Evolutionary conservation across 495 filamentous ascomycete species (phyloP), one percentile per base, ranked within the genome.

Genomic region (Penicillium riverlandense): DNA sequence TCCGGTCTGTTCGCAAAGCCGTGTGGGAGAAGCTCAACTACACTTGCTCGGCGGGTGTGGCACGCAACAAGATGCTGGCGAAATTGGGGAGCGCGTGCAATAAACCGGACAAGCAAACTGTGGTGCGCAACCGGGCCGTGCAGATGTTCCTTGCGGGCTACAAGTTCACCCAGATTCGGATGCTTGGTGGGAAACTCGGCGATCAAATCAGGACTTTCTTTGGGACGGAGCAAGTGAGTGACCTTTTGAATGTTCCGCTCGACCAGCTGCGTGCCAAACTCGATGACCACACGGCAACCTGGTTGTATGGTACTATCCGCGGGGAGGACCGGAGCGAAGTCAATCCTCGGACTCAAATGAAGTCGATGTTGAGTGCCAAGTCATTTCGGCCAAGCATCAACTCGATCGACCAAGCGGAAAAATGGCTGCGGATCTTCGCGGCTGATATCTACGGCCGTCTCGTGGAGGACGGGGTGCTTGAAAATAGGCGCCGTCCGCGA

Each of bases 281-380:
- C 10, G 86, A 89, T 22, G 88, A 94, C 41, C 88, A 95, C 33
- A 94, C 84, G 2, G 90, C 88, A 11, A 68, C 77, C 7, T 97
- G 91, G 90, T 72, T 98, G 15, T 90, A 95, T 66, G 76, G 85
- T 41, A 82, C 84, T 13, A 82, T 96, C 35, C 82, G 94, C 0
- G 92, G 92, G 1, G 80, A 88, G 40, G 92, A 98, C 59, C 62
- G 67, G 34, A 94, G 84, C 56, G 89, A 95, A 65, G 89, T 97
- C 52, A 96, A 88, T 54, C 75, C 90, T 31, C 79, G 92, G 45
- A 96, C 89, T 10, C 85, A 90, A 54, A 95, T 96, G 60, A 96
- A 97, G 57, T 90, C 85, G 14, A 98, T 98, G 92, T 76, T 96
- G n/a, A 95, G 88, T 2, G 90, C 92, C 36, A 98, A 98, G 57